Conservation (phyloP, 1,284 basidiomycete species). For the Trichosporon sp. region DNA sequence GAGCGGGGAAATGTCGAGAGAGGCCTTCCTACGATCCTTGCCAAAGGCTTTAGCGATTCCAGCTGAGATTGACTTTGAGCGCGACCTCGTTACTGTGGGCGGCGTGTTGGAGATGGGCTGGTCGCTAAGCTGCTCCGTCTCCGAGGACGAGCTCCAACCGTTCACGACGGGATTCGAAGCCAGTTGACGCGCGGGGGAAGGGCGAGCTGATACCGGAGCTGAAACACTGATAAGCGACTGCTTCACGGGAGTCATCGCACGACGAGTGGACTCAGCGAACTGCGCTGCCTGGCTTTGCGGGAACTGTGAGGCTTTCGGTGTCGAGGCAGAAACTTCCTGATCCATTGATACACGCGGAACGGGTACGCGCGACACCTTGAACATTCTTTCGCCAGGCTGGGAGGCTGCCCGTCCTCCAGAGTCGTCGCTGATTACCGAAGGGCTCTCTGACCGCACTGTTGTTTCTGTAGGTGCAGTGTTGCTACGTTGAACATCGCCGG, state of each 20-base stretch:
- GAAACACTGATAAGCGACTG: not conserved
- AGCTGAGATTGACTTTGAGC: constrained; percentile 42
- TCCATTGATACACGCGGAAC: not conserved
- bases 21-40: constrained; percentile 7
- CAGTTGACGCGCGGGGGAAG: not conserved
- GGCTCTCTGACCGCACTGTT: not conserved
- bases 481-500: not conserved
- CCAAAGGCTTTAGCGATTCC: constrained; percentile 29
- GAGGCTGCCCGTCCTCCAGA: not conserved
- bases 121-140: not conserved
- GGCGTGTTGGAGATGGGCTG: not conserved
- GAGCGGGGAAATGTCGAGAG: not conserved
- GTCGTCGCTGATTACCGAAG: not conserved
- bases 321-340: not conserved
- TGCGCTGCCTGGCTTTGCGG: not conserved
- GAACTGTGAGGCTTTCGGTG: not conserved
- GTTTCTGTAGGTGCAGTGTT: not conserved
- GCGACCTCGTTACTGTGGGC: constrained; percentile 22
- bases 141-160: not conserved
- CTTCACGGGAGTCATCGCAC: not conserved
- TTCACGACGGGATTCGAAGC: not conserved
- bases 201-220: not conserved
- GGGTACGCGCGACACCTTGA: not conserved
- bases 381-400: not conserved
- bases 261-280: not conserved